Evolutionary conservation across 2,329 filamentous ascomycete species (phyloP).

Genomic region (Ascochyta viciae-villosae): DNA sequence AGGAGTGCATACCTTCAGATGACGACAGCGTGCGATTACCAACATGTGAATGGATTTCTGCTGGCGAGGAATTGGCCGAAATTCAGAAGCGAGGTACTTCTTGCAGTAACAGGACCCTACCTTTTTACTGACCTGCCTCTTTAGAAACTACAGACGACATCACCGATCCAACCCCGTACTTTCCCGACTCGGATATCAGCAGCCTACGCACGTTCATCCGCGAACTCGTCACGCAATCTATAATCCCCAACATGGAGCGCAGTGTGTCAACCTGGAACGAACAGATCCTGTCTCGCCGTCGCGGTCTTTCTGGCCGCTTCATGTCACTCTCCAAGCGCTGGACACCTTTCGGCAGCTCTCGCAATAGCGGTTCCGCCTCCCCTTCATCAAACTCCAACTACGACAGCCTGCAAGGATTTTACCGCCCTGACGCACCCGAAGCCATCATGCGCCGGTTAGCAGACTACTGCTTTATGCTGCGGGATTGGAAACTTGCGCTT

Average conservation of each 20-base stretch:
- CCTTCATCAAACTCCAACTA: conserved; percentile 71
- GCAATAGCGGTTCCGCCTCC: conserved; percentile 61
- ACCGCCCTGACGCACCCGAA: conserved; percentile 82
- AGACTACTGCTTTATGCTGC: conserved; percentile 95
- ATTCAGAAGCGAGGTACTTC: conserved; percentile 67
- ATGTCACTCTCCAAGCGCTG: conserved; percentile 93
- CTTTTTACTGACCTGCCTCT: conserved; percentile 1
- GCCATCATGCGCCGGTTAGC: conserved; percentile 91
- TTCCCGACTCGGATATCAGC: conserved; percentile 91
- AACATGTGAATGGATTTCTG: conserved; percentile 86
- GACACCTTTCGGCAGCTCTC: conserved; percentile 77
- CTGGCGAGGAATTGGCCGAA: conserved; percentile 80
- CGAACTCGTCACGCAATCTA: conserved; percentile 93
- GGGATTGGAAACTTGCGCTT: conserved; percentile 92
- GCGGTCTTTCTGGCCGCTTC: conserved; percentile 90
- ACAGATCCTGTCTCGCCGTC: conserved; percentile 87
- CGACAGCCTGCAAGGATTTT: conserved; percentile 78
- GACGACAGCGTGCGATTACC: conserved; percentile 87
- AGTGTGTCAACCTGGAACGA: conserved; percentile 94
- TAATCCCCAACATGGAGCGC: conserved; percentile 95
- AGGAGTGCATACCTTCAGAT: conserved; percentile 85
- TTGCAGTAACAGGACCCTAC: conserved; percentile 13
- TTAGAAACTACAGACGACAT: conserved; percentile 72
- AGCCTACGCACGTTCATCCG: conserved; percentile 90
- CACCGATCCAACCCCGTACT: conserved; percentile 75